Base-by-base conservation (phyloP, 129 eudicot genomes). In the Rutidosis leptorrhynchoides region DNA sequence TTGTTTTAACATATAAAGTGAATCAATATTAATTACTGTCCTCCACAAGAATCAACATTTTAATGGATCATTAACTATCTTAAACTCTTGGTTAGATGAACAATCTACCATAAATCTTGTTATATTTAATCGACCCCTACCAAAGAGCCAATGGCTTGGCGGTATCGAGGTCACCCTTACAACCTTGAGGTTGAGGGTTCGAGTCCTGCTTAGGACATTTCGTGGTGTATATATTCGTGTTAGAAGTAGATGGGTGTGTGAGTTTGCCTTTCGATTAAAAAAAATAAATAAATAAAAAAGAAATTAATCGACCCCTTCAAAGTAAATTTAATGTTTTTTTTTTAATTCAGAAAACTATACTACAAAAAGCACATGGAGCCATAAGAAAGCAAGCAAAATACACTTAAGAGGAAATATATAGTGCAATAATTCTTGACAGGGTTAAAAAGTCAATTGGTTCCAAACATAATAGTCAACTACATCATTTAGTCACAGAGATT, bases 61-160 rank as follows among this genome's bases (percentile, higher is more conserved):
- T 7, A 22, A 8, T 21, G 56, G 62, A 56, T 69, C 55, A 56
- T 37, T 56, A 24, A 57, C 12, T 20, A 26, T 24, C 29, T 37
- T 26, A 57, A 56, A 40, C 19, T n/a, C 51, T 55, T 10, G 11
- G 29, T 37, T 53, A 30, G 49, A 35, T 10, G 37, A 21, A 5
- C 24, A 17, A 20, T 55, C 27, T 23, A 40, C 64, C 10, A 37
- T 25, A 40, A 25, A 40, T 32, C 29, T 3, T 69, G 20, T 24
- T 69, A 57, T 24, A 69, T 37, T 56, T 42, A 29, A 40, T 69
- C 11, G 42, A 69, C 6, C 65, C 57, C 55, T 40, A n/a, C n/a
- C 26, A 16, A 27, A 17, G 19, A 29, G n/a, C n/a, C n/a, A n/a
- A n/a, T n/a, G n/a, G n/a, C n/a, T n/a, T n/a, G n/a, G n/a, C n/a